Evolutionary conservation across 331 rosid genomes (phyloP), one percentile per base, ranked within the genome.

Genomic region (Arachis monticola): DNA sequence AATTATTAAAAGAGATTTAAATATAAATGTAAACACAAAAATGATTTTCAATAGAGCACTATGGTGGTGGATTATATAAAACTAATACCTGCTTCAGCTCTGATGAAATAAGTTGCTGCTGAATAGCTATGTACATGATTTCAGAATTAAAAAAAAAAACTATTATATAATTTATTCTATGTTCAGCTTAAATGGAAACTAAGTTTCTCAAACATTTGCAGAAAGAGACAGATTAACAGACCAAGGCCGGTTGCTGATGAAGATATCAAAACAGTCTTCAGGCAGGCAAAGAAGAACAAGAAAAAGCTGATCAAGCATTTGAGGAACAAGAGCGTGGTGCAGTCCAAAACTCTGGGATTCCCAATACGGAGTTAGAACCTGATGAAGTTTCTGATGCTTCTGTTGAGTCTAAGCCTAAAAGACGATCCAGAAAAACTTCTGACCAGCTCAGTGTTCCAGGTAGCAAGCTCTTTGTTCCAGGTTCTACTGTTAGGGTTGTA

Each of bases 171-270:
- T 38, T 35, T 57, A 38, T 47, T 17, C 8, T 68, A 4, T 30
- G 14, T 52, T 70, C 32, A 47, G 72, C 35, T 72, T 50, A 71
- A 55, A 51, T 45, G 41, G 59, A 80, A 72, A 64, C 69, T 79
- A 10, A 64, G 64, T 22, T 81, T 30, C 64, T 48, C 71, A 53
- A 35, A 44, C 50, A 10, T 80, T 75, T 42, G 65, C 90, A 94
- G 96, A 64, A 92, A 92, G 80, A 88, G 74, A 72, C 93, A 88
- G 84, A 94, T 90, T 70, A 90, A 88, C 80, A 91, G 75, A 82
- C 99, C 97, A 31, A 84, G 80, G 79, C 88, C 99, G 41, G 88
- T 94, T 1, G 79, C 92, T 32, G 88, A 51, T 31, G 76, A 67
- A 65, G 95, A 94, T 79, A 92, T 90, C 86, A 95, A 88, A 76